Percentiles rank a stretch among this genome's conserved stretches.
phyloP scores from a whole-genome alignment of 257 asterid genomes.

The Linaria vulgaris region DNA sequence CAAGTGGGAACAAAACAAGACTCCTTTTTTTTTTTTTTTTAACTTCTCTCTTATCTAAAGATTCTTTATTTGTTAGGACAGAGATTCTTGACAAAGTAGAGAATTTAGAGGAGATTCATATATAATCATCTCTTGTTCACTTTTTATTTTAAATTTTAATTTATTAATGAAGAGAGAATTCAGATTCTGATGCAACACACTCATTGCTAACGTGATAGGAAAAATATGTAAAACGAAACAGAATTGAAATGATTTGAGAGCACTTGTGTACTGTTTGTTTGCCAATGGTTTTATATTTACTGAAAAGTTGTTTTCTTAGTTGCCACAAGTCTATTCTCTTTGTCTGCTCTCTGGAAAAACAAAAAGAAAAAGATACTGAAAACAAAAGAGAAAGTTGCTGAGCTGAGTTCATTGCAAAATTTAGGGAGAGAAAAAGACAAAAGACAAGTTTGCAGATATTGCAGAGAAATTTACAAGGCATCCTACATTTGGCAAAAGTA shows the following conservation, averaged over 20 bases:
- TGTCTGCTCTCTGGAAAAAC: conserved; percentile 26
- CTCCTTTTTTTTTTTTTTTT: conserved; percentile 15
- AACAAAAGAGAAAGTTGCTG: conserved; percentile 17
- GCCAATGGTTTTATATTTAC: conserved; percentile 70
- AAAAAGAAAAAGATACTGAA: conserved; percentile 19
- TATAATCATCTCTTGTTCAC: conserved; percentile 42
- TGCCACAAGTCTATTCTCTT: conserved; percentile 30
- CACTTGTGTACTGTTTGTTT: conserved; percentile 25
- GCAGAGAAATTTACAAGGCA: conserved; percentile 11
- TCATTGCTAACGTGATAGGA: conserved; percentile 57
- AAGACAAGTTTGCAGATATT: conserved; percentile 29
- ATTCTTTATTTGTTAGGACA: conserved; percentile 58
- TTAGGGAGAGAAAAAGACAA: conserved; percentile 33
- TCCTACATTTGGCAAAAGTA: too few relatives aligned
- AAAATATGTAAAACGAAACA: conserved; percentile 7
- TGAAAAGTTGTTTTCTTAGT: conserved; percentile 56
- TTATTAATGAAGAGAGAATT: conserved; percentile 39
- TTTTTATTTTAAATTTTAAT: conserved; percentile 24
- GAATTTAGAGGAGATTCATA: conserved; percentile 43
- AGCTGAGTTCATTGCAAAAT: conserved; percentile 12
- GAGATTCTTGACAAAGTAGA: conserved; percentile 44
- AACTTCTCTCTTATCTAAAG: conserved; percentile 19
- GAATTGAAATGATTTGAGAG: conserved; percentile 17
- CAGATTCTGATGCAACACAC: conserved; percentile 52
- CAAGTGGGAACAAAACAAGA: conserved; percentile 32